Evolutionary conservation across 2,329 filamentous ascomycete species (phyloP).

Genomic region (Beauveria brongniartii): DNA sequence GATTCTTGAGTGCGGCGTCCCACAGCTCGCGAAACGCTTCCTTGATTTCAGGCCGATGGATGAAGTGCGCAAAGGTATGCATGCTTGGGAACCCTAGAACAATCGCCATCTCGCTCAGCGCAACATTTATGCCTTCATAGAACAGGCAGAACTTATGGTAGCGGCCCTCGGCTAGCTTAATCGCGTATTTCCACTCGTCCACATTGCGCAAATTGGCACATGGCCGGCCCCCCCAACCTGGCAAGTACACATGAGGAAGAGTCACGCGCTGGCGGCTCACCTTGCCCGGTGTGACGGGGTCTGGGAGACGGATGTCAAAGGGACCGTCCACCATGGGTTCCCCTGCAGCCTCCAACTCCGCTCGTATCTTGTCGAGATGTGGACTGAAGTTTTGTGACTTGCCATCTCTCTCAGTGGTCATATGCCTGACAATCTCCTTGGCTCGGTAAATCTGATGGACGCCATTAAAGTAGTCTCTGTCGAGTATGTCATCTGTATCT

Average conservation of each 20-base stretch:
- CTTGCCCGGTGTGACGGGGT: neutral
- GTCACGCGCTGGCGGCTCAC: neutral
- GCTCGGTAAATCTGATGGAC: neutral
- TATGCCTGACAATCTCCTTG: neutral
- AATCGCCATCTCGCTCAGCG: accelerated
- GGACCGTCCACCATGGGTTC: neutral
- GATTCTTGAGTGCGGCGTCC: neutral
- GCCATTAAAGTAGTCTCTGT: neutral
- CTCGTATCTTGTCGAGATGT: neutral
- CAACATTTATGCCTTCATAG: accelerated
- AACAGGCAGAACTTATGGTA: neutral
- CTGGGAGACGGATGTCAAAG: neutral
- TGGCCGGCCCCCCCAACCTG: neutral
- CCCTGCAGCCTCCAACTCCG: accelerated
- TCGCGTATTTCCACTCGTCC: neutral
- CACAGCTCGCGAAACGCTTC: constrained; percentile 5
- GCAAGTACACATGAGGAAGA: neutral
- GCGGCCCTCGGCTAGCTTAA: neutral
- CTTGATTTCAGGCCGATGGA: neutral
- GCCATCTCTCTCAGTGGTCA: neutral
- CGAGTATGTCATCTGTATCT: neutral
- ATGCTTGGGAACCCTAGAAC: constrained; percentile 2
- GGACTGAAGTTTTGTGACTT: neutral
- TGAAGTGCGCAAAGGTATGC: neutral
- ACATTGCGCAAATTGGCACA: neutral